Percentiles rank a stretch among this genome's conserved stretches.
These are phyloP conservation scores for Phascolomyces articulosus DNA, from an alignment of 371 early-diverging fungal species.

Conservation along the genomic window DNA sequence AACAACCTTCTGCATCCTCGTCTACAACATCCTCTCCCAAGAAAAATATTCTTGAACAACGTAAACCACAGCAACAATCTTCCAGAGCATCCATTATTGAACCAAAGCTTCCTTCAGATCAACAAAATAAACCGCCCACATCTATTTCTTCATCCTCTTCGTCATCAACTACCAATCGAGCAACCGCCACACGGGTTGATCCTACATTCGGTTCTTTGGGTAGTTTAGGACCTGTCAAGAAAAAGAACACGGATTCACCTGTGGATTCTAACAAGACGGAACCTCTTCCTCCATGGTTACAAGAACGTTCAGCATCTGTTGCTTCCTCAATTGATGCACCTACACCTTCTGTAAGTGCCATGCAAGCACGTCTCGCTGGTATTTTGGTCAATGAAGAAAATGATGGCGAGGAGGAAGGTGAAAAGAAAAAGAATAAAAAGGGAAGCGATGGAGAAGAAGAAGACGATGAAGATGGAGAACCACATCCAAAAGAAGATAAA, in stretches of 20 bases:
- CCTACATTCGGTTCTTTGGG: not conserved
- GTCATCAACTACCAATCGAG: not conserved
- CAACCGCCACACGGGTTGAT: not conserved
- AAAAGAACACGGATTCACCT: not conserved
- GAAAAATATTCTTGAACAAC: no score
- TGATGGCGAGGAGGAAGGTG: not conserved
- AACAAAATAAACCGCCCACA: not conserved
- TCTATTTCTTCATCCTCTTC: no score
- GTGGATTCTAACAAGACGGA: not conserved
- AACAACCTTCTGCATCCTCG: no score
- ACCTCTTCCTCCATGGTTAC: not conserved
- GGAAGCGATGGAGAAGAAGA: not conserved
- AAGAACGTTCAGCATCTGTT: not conserved
- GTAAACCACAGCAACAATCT: no score
- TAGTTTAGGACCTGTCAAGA: not conserved
- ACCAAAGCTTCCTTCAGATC: not conserved
- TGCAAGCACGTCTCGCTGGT: slow-evolving; percentile 16
- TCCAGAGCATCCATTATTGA: not conserved
- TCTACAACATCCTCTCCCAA: no score
- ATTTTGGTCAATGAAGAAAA: not conserved
- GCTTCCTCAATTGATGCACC: not conserved
- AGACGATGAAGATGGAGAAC: not conserved
- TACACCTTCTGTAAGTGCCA: slow-evolving; percentile 9
- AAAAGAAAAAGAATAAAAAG: not conserved
- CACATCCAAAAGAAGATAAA: slow-evolving; percentile 8